Evolutionary conservation across 768 basidiomycete species (phyloP).

Genomic region (Strobilomyces dryophilus): DNA sequence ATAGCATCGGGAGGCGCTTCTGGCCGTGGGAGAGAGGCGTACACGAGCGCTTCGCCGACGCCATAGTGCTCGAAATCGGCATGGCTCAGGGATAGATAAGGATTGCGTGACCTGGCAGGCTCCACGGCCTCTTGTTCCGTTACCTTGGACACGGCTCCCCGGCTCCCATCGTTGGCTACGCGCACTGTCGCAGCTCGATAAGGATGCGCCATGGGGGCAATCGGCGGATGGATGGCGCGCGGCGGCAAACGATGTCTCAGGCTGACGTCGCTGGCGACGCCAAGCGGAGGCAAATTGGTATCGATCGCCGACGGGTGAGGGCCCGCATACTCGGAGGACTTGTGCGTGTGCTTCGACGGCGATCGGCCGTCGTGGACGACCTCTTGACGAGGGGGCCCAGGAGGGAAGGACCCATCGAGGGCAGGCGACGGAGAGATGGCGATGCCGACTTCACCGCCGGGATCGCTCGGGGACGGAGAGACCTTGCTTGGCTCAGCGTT

Average conservation of each 20-base stretch:
- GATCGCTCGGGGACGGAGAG: slow-evolving; percentile 28
- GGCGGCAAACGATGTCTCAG: slow-evolving; percentile 37
- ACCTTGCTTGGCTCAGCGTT: slow-evolving; percentile 2
- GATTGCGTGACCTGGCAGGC: background rate
- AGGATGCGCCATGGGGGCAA: slow-evolving; percentile 29
- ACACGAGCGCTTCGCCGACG: slow-evolving; percentile 60
- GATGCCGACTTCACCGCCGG: slow-evolving; percentile 36
- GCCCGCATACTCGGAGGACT: slow-evolving; percentile 36
- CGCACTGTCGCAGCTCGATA: slow-evolving; percentile 11
- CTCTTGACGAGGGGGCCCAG: background rate
- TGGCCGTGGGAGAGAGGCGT: slow-evolving; percentile 29
- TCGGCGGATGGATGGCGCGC: slow-evolving; percentile 18
- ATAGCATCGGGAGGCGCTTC: background rate
- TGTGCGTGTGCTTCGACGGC: slow-evolving; percentile 17
- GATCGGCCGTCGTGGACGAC: background rate
- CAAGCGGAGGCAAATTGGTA: slow-evolving; percentile 11
- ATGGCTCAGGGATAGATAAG: slow-evolving; percentile 23
- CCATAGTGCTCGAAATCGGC: slow-evolving; percentile 46
- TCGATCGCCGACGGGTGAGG: slow-evolving; percentile 37
- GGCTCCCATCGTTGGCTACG: background rate
- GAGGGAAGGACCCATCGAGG: slow-evolving; percentile 17
- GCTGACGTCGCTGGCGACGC: slow-evolving; percentile 27
- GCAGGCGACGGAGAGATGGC: slow-evolving; percentile 39
- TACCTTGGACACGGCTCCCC: background rate
- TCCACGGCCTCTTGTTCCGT: background rate